Evolutionary conservation across 352 stramenopile genomes (phyloP), one percentile per base, ranked within the genome.

Genomic region (Phytophthora pinifolia): DNA sequence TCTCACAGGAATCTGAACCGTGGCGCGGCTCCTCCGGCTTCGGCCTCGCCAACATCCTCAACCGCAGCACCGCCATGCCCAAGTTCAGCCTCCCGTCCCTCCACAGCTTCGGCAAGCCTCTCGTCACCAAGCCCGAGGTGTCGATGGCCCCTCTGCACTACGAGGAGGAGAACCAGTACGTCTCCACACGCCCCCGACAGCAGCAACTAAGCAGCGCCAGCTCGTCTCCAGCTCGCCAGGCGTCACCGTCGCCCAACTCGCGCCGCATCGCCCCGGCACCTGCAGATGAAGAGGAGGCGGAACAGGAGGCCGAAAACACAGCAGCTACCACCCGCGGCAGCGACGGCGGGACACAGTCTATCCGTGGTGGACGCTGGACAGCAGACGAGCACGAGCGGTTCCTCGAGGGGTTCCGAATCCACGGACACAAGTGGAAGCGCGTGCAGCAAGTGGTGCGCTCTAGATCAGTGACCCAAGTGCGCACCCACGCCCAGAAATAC

Each of bases 391-490:
- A 96, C 54, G 83, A 96, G 36, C 83, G 86, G 3, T 96, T 96
- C 52, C 58, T 96, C 8, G 75, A 85, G 18, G 86, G 86, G 29
- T 96, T 96, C 59, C 79, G 79, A 50, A 83, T 92, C 56, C 83
- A 94, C 41, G 86, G 86, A 17, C 83, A 96, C 74, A 94, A 96
- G 69, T 96, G 86, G 86, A 96, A 96, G 65, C 83, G 86, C 31
- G 86, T 96, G 43, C 86, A 96, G 54, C 84, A 94, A 49, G 83
- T 96, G 9, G 86, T 96, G 4, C 82, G 83, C 58, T 92, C 83
- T 29, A 74, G 86, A n/a, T 94, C 86, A 0, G 86, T 96, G 14
- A 96, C 86, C 0, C 86, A 96, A 72, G 86, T 96, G 20, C 83
- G 86, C 38, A 96, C 86, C 9, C 86, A 96, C 54, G 86, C 86